Evolutionary conservation across 2,329 filamentous ascomycete genomes (phyloP), one percentile per base, ranked within the genome.

Genomic region (Sclerotiophoma versabilis): DNA sequence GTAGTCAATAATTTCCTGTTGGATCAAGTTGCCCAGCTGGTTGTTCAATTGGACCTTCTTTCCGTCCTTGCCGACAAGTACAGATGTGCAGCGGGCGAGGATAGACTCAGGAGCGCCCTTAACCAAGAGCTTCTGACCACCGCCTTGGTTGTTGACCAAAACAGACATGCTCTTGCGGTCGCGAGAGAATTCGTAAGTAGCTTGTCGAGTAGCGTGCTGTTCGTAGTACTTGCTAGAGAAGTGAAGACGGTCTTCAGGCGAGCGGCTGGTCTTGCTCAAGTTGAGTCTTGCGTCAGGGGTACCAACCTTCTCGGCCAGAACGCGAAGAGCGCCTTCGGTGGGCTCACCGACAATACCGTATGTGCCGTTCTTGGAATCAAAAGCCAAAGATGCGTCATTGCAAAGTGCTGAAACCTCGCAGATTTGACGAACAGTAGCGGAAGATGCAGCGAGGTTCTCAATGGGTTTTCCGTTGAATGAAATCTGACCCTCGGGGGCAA

Each of bases 151-250:
- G 62, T 89, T 84, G 59, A 96, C 91, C 54, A 98, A 80, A 29
- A 99, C 96, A 41, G 95, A 99, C 95, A 99, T 99, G 77, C 93
- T 98, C 85, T 99, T 99, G 59, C 95, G 87, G 76, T 99, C 95
- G 66, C 95, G 88, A 1, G 95, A 98, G 78, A 99, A 99, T 74
- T 99, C 95, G 68, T 92, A 99, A 10, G 92, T 96, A 8, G 93
- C 89, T 51, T 96, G 82, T 34, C 89, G 87, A 46, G 87, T 86
- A 43, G 88, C 85, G 63, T 85, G 84, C 63, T 86, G 83, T 78
- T 96, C 93, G 74, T 96, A 97, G 77, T 88, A 87, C 61, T 87
- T 84, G 80, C 92, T 98, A 54, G 92, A 87, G 67, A 89, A 85
- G 78, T 98, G 90, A 33, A 95, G 83, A 60, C 86, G 85, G 60